These are phyloP conservation scores for Zoysia pacifica DNA, from an alignment of 176 grass and related monocot genomes.

Conservation along the genomic window DNA sequence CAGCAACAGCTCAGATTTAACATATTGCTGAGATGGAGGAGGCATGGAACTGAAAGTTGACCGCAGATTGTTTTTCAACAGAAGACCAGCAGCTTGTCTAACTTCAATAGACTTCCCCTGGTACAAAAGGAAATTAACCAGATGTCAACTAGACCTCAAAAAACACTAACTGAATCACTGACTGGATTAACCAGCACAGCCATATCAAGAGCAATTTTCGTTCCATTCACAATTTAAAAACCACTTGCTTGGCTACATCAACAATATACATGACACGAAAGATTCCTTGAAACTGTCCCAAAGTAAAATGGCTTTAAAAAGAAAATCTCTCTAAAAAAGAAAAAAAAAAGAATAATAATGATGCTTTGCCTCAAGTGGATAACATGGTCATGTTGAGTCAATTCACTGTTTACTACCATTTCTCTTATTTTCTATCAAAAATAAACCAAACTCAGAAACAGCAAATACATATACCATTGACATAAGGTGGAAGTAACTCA, in stretches of 20 bases:
- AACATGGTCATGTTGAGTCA: background rate
- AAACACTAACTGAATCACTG: conserved; percentile 17
- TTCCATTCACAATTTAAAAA: conserved; percentile 2
- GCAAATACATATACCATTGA: background rate
- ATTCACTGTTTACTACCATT: background rate
- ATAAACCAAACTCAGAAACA: conserved; percentile 5
- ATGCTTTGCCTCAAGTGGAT: background rate
- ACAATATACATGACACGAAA: background rate
- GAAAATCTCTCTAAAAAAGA: background rate
- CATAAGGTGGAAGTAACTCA: background rate
- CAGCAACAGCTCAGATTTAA: conserved; percentile 80
- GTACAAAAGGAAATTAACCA: conserved; percentile 35
- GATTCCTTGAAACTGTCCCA: background rate
- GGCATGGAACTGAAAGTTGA: conserved; percentile 66
- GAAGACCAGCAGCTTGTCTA: conserved; percentile 88
- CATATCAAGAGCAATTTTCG: conserved; percentile 20
- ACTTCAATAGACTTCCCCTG: conserved; percentile 82
- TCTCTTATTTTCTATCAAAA: background rate
- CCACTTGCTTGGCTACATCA: conserved; percentile 15
- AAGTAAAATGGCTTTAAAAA: background rate
- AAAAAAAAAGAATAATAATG: background rate
- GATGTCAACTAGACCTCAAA: conserved; percentile 23
- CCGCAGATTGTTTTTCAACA: conserved; percentile 84
- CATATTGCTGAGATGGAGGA: conserved; percentile 64
- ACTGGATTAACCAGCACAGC: background rate